These are phyloP conservation scores for Zalaria obscura DNA, from an alignment of 2,329 filamentous ascomycete species.

Conservation along the genomic window DNA sequence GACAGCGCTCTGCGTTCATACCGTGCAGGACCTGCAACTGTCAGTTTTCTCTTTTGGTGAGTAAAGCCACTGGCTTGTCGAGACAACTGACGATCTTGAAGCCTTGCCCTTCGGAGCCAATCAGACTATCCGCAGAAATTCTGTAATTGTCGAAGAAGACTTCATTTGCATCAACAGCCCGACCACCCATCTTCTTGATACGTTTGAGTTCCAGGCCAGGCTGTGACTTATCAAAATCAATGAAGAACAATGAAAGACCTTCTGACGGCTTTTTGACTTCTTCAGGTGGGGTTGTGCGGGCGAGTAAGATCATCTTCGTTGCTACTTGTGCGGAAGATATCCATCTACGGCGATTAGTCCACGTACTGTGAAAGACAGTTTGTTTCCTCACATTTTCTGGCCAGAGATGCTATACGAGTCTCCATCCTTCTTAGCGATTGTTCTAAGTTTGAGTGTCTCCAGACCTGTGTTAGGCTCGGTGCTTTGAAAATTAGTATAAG, in stretches of 20 bases:
- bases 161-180: conserved; percentile 73
- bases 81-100: conserved; percentile 41
- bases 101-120: conserved; percentile 60
- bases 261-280: conserved; percentile 57
- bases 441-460: conserved; percentile 59
- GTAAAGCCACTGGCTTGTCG: conserved; percentile 6
- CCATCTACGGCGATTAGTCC: conserved; percentile 32
- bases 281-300: conserved; percentile 57
- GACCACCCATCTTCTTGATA: conserved; percentile 77
- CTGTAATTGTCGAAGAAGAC: conserved; percentile 74
- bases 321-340: conserved; percentile 77
- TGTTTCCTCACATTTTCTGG: conserved; percentile 49
- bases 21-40: conserved; percentile 44
- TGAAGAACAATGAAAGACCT: conserved; percentile 67
- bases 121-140: conserved; percentile 48
- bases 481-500: conserved; percentile 6
- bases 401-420: conserved; percentile 53
- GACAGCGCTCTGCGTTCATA: conserved; percentile 66
- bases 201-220: conserved; percentile 51
- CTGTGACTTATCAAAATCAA: conserved; percentile 50
- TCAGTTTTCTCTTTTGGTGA: no score
- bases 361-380: no score
- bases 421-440: conserved; percentile 44
- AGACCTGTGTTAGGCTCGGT: conserved; percentile 74
- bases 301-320: conserved; percentile 68